Percentiles rank a stretch among this genome's conserved stretches.
These are phyloP conservation scores for Colletotrichum orchidophilum DNA, from an alignment of 2,329 filamentous ascomycete genomes.

Conservation along the genomic window DNA sequence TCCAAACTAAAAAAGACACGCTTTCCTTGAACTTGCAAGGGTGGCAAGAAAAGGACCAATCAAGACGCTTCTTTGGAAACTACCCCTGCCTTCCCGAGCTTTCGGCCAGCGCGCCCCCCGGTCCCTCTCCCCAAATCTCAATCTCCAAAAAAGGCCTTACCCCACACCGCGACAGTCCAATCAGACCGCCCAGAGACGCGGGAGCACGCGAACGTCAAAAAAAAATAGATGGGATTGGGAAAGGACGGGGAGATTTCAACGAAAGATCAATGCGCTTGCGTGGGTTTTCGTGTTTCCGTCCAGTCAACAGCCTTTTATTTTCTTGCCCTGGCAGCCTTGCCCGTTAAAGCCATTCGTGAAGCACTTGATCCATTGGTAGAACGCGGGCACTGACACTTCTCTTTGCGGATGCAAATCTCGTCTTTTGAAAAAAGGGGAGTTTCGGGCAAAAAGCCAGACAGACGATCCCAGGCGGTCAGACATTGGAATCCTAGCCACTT, in stretches of 20 bases:
- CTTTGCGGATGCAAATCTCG: constrained; percentile 6
- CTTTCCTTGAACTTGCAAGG: neutral
- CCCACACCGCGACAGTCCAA: constrained; percentile 12
- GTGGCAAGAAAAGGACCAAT: neutral
- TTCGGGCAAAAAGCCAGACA: neutral
- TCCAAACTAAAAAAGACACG: neutral
- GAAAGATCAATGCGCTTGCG: neutral
- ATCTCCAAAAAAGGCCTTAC: neutral
- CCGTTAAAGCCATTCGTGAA: too few relatives aligned
- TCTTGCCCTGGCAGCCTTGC: neutral
- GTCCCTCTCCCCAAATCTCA: neutral
- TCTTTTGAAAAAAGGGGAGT: neutral
- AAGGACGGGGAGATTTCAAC: neutral
- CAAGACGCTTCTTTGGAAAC: neutral
- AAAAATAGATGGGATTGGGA: too few relatives aligned
- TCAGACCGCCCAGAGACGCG: neutral
- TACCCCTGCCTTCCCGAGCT: neutral
- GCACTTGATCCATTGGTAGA: neutral
- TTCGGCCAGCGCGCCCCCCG: neutral
- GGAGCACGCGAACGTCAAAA: constrained; percentile 6
- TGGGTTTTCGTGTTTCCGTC: neutral
- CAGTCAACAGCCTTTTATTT: neutral
- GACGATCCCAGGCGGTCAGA: neutral
- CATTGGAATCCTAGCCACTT: neutral
- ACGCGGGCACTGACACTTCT: neutral